Base-by-base conservation (phyloP, 371 early-diverging fungal species). In the Mortierella sp. region DNA sequence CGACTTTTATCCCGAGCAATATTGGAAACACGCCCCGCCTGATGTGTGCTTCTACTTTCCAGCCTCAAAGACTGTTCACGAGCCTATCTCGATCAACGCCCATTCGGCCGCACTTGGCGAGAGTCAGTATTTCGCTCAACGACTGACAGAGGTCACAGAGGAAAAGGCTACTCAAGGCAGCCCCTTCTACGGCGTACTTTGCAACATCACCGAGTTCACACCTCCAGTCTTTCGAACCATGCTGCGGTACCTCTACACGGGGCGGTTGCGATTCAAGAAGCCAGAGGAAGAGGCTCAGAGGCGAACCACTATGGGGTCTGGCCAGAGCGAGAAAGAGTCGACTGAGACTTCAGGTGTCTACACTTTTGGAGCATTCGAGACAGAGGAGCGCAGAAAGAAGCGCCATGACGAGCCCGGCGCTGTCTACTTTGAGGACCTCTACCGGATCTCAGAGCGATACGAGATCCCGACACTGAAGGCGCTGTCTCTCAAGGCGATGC, bases 1-100 rank as follows among this genome's bases (percentile, higher is more conserved):
- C 2, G 69, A 59, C 13, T 82, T 82, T 53, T 74, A 75, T 46
- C 83, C 83, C 0, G 26, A 48, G 2, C 5, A 37, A 10, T 73
- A 50, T 34, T 54, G 43, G 40, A 26, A 21, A 10, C 48, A 79
- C 43, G 46, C 55, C 0, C 31, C 37, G 5, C 59, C 79, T 0
- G 83, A 82, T 53, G 67, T 82, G 19, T 53, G 69, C 19, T 82
- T 82, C 50, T 69, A 79, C 31, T 82, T 82, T 46, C 79, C 83
- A 19, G 31, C n/a, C 16, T 53, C 54, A 34, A n/a, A 34, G 5
- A n/a, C 21, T n/a, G n/a, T 11, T 16, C 64, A 24, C 14, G 51
- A 69, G 1, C 37, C 61, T 5, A 73, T 28, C 8, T 73, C 37
- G 9, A 79, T 82, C 71, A 67, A 44, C 24, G 83, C 83, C 2